These are phyloP conservation scores for Penicillium cataractarum DNA, from an alignment of 495 filamentous ascomycete species.

Conservation along the genomic window DNA sequence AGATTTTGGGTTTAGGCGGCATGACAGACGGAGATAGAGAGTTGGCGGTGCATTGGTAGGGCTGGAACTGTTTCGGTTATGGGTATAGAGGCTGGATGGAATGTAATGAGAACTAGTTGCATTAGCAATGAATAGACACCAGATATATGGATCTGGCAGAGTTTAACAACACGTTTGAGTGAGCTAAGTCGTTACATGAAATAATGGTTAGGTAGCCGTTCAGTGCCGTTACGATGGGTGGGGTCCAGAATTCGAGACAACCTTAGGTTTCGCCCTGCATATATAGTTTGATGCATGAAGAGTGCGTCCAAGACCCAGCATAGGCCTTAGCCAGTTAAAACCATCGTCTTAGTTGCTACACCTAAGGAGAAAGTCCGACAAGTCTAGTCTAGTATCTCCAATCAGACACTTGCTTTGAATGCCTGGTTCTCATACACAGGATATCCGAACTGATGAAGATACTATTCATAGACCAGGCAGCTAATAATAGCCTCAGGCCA, in stretches of 20 bases:
- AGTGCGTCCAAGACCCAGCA: too few relatives aligned
- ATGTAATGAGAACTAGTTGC: background rate
- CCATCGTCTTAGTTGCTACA: too few relatives aligned
- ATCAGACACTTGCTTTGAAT: background rate
- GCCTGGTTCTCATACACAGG: background rate
- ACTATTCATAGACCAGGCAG: background rate
- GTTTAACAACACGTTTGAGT: background rate
- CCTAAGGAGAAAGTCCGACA: too few relatives aligned
- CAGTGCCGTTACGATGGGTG: too few relatives aligned
- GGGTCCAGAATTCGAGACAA: too few relatives aligned
- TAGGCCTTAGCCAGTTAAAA: too few relatives aligned
- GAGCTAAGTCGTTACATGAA: background rate
- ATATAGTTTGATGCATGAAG: too few relatives aligned
- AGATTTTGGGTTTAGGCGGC: background rate
- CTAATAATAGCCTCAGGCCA: slow-evolving; percentile 24
- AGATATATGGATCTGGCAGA: background rate
- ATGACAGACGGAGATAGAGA: background rate
- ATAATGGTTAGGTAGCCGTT: too few relatives aligned
- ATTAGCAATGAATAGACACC: background rate
- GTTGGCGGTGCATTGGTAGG: background rate
- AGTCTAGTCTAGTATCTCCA: background rate
- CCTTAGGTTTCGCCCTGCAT: too few relatives aligned
- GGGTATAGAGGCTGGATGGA: background rate
- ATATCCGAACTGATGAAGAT: background rate
- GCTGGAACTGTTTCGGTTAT: background rate